Conservation (phyloP, 192 early-diverging fungal genomes). For the Pecoramyces ruminantium region DNA sequence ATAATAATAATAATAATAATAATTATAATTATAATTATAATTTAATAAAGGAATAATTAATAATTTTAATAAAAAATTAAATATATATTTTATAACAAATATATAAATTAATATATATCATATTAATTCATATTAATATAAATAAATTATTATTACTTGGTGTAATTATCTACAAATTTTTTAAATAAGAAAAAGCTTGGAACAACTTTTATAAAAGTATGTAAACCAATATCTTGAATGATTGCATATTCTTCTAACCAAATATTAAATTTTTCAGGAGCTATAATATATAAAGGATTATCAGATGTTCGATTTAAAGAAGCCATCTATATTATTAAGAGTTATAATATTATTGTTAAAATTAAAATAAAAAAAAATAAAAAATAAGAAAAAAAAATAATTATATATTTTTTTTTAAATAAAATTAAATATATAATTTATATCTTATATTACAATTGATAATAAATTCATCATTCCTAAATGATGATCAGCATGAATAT, state of each 20-base stretch:
- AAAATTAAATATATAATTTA: no score
- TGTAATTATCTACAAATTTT: constrained; percentile 8
- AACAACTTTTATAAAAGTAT: constrained; percentile 6
- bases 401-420: no score
- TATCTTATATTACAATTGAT: background rate
- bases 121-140: no score
- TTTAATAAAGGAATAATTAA: no score
- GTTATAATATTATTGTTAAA: no score
- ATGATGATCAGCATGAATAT: constrained; percentile 97
- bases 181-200: constrained; percentile 26
- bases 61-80: no score
- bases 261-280: constrained; percentile 25
- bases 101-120: no score
- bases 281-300: constrained; percentile 16
- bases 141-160: no score
- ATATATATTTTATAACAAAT: no score
- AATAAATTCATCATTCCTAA: constrained; percentile 57
- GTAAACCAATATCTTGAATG: constrained; percentile 44
- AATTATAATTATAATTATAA: no score
- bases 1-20: no score
- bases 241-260: constrained; percentile 54
- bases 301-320: background rate
- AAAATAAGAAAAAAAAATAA: background rate
- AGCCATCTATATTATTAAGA: background rate
- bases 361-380: background rate